phyloP scores from a whole-genome alignment of 805 yeast genomes.

The Teunomyces barrocoloradensis region DNA sequence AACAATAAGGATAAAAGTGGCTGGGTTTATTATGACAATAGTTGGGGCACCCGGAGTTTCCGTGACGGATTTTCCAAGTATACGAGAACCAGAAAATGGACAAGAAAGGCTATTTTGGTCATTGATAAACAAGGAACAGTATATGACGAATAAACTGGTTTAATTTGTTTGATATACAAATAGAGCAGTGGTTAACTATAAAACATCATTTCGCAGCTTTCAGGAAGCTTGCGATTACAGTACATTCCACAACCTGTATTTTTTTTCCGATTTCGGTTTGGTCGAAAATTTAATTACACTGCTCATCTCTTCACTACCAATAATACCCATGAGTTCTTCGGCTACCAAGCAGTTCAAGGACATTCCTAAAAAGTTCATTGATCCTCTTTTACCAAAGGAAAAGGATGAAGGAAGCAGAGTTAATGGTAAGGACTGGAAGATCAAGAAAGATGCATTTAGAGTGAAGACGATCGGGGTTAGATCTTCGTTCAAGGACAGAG shows the following conservation, averaged over 20 bases:
- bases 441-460: conserved; percentile 64
- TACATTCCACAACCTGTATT: not conserved
- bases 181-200: not conserved
- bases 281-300: conserved; percentile 1
- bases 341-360: conserved; percentile 27
- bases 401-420: conserved; percentile 47
- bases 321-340: conserved; percentile 29
- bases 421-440: conserved; percentile 76
- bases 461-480: conserved; percentile 58
- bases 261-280: not conserved
- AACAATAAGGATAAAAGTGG: conserved; percentile 40
- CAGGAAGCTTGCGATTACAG: not conserved
- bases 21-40: conserved; percentile 54
- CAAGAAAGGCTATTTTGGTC: conserved; percentile 42
- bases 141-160: conserved; percentile 6
- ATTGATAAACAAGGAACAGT: conserved; percentile 18
- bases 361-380: conserved; percentile 34
- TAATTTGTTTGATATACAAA: too few relatives aligned
- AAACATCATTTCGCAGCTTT: not conserved
- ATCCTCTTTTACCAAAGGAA: conserved; percentile 34
- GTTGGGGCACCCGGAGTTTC: conserved; percentile 43
- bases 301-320: conserved; percentile 2
- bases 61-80: conserved; percentile 48
- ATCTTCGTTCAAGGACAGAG: conserved; percentile 62
- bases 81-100: conserved; percentile 54